Evolutionary conservation across 768 basidiomycete genomes (phyloP).

Genomic region (Rhizopogon roseolus): DNA sequence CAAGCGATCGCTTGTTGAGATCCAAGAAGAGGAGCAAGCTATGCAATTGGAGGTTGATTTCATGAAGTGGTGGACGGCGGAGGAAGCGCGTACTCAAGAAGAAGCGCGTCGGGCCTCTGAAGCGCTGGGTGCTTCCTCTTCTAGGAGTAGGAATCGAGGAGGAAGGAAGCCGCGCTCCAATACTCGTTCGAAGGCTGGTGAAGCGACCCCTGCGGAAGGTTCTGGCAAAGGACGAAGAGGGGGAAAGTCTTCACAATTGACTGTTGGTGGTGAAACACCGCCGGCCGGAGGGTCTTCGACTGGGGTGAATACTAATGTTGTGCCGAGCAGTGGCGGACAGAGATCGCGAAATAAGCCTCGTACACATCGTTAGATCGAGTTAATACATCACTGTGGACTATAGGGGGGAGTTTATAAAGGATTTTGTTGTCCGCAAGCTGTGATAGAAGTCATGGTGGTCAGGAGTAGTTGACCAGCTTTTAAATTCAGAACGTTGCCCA

Average conservation of each 20-base stretch:
- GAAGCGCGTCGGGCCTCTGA: slow-evolving; percentile 23
- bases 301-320: no score
- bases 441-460: no score
- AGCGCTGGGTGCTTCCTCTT: neutral
- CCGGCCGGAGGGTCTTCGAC: neutral
- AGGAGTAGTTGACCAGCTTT: no score
- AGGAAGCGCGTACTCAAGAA: slow-evolving; percentile 64
- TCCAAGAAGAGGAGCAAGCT: slow-evolving; percentile 79
- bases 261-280: neutral
- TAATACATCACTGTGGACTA: no score
- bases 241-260: neutral
- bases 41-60: slow-evolving; percentile 73
- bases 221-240: neutral
- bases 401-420: no score
- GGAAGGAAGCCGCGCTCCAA: neutral
- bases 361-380: no score
- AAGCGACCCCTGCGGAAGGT: neutral
- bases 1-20: slow-evolving; percentile 68
- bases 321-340: no score
- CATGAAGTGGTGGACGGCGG: slow-evolving; percentile 83
- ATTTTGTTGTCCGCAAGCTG: no score
- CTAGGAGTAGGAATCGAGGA: neutral
- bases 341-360: no score
- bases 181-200: neutral
- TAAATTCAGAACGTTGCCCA: no score